Evolutionary conservation across 306 rosid species (phyloP), one percentile per base, ranked within the genome.

Genomic region (Herpetospermum pedunculosum): DNA sequence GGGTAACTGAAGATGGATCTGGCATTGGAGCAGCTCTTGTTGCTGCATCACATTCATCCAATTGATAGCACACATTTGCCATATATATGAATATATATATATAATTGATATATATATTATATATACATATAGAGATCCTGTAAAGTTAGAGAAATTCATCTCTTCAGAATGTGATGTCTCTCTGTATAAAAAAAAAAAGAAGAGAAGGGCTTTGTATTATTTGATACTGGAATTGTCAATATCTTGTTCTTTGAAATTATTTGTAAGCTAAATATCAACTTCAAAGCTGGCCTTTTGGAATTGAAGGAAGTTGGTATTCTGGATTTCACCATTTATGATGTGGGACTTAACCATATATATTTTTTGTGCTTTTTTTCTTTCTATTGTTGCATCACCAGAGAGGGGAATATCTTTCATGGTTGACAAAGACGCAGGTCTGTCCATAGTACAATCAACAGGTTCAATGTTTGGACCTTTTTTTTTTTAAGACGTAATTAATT

Each of bases 1-100:
- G 78, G 83, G 93, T 77, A 78, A 88, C 93, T n/a, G 89, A 88
- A 87, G 93, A 92, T 81, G 98, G 98, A 40, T 88, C 97, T 0
- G 93, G 93, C 80, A 87, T 85, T 50, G 96, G 97, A 74, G 89
- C 98, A 11, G 96, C 96, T 55, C 88, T 93, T 74, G 89, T 90
- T 77, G 96, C 96, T 77, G 98, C 97, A 43, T 74, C 96, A 25
- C 77, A 85, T 85, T 92, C 96, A 57, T 85, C 97, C 38, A 70
- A 79, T 77, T 71, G 88, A 92, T 88, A 88, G 82, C 84, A 86
- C 84, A 87, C 83, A 87, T 83, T 84, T 68, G 86, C 89, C 80
- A 90, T 84, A 81, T 75, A 79, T 80, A 88, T 82, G 83, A 32
- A 60, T 87, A 85, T 83, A 74, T 83, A 74, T 64, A 53, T 68